Percentiles rank a stretch among this genome's conserved stretches.
Conservation (phyloP, 129 eudicot species). For the Artemisia argyi region DNA sequence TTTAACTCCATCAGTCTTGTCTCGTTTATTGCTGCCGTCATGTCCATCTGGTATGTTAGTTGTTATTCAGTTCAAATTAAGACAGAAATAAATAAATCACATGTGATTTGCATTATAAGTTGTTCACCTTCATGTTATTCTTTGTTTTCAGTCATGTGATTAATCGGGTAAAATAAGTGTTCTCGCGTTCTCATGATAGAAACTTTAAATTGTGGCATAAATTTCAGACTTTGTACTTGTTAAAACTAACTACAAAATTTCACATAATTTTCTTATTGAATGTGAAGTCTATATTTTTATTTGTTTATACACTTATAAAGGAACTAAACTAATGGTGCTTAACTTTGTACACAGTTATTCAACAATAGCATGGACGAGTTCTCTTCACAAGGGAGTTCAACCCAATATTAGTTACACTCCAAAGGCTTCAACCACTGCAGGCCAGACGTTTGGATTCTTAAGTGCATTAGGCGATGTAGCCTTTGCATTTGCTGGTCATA, state of each 20-base stretch:
- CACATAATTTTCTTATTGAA: no score
- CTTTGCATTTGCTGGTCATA: slow-evolving; percentile 60
- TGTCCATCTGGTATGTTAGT: slow-evolving; percentile 47
- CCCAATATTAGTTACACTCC: slow-evolving; percentile 34
- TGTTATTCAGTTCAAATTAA: neutral
- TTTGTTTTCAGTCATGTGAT: no score
- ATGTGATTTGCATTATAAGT: no score
- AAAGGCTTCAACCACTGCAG: slow-evolving; percentile 32
- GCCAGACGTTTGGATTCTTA: slow-evolving; percentile 33
- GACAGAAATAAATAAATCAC: no score
- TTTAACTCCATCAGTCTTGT: slow-evolving; percentile 47
- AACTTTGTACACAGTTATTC: slow-evolving; percentile 43
- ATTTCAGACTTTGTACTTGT: no score
- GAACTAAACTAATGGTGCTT: neutral
- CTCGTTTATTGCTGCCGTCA: slow-evolving; percentile 51
- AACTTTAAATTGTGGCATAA: no score
- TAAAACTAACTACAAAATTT: no score
- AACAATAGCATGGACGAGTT: slow-evolving; percentile 44
- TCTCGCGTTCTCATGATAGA: no score
- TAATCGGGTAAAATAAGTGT: no score
- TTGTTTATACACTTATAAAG: neutral
- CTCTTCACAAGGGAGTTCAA: slow-evolving; percentile 40
- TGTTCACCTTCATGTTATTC: no score
- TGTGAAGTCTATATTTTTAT: no score
- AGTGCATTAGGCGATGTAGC: slow-evolving; percentile 48